Percentiles rank a stretch among this genome's conserved stretches.
Evolutionary conservation across 2,329 filamentous ascomycete genomes (phyloP).

Genomic region (Sodiomyces alkalinus): DNA sequence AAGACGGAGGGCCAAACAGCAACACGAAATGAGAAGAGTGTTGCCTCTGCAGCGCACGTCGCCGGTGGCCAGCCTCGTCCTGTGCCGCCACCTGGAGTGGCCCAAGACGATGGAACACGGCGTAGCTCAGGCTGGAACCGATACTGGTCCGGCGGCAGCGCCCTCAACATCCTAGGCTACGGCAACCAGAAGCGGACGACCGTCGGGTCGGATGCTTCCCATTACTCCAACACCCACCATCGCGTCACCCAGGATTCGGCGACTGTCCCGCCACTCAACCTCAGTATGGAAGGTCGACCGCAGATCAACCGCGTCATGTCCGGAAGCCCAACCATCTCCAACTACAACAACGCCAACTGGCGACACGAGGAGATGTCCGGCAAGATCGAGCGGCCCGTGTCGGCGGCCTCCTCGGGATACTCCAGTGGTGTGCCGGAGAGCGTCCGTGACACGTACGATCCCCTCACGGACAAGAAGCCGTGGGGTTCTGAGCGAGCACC

Average conservation of each 20-base stretch:
- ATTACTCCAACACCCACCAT: slow-evolving; percentile 34
- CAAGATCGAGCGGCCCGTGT: slow-evolving; percentile 42
- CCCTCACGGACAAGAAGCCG: slow-evolving; percentile 24
- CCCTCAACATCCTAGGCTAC: slow-evolving; percentile 49
- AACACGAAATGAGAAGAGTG: slow-evolving; percentile 20
- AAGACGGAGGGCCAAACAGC: slow-evolving; percentile 13
- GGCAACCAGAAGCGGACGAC: slow-evolving; percentile 34
- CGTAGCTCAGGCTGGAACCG: slow-evolving; percentile 63
- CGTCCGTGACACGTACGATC: slow-evolving; percentile 40
- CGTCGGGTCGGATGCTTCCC: slow-evolving; percentile 40
- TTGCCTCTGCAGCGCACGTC: slow-evolving; percentile 20
- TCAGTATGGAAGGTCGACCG: slow-evolving; percentile 45
- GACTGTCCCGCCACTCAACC: slow-evolving; percentile 51
- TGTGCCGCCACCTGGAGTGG: slow-evolving; percentile 15
- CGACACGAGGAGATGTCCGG: slow-evolving; percentile 43
- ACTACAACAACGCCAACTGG: slow-evolving; percentile 35
- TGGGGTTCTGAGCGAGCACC: slow-evolving; percentile 36
- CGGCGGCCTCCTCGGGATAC: slow-evolving; percentile 38
- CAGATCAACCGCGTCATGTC: slow-evolving; percentile 51
- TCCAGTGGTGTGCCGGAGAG: slow-evolving; percentile 53
- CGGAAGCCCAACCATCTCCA: slow-evolving; percentile 53
- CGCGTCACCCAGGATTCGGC: slow-evolving; percentile 51
- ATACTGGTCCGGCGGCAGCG: slow-evolving; percentile 63
- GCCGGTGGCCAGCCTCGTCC: slow-evolving; percentile 19
- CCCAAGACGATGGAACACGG: slow-evolving; percentile 27